These are phyloP conservation scores for Arthrobotrys conoides DNA, from an alignment of 2,329 filamentous ascomycete species.

Conservation along the genomic window DNA sequence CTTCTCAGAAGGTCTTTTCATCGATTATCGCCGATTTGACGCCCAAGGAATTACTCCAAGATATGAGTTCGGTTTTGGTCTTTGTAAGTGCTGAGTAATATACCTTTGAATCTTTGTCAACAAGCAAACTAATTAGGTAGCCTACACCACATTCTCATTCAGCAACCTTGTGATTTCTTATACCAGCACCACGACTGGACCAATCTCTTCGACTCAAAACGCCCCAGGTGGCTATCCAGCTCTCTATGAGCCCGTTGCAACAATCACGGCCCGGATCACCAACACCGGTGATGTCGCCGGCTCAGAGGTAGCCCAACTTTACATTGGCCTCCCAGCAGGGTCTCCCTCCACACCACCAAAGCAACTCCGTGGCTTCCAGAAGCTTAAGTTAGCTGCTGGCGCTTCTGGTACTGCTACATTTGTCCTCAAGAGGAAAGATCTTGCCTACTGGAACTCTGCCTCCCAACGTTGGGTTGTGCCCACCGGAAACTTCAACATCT, in stretches of 20 bases:
- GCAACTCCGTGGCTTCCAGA: slow-evolving; percentile 76
- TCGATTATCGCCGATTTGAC: slow-evolving; percentile 77
- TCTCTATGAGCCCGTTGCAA: slow-evolving; percentile 72
- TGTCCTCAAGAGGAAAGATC: slow-evolving; percentile 73
- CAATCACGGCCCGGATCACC: slow-evolving; percentile 71
- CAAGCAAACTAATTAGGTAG: slow-evolving; percentile 65
- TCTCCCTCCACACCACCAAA: slow-evolving; percentile 67
- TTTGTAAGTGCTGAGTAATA: slow-evolving; percentile 65
- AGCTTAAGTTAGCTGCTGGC: slow-evolving; percentile 71
- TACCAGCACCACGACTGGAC: slow-evolving; percentile 55
- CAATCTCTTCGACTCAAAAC: slow-evolving; percentile 44
- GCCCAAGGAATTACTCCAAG: slow-evolving; percentile 72
- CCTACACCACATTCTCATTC: slow-evolving; percentile 73
- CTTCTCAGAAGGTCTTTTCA: slow-evolving; percentile 75
- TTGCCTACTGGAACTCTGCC: slow-evolving; percentile 76
- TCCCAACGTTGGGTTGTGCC: slow-evolving; percentile 75
- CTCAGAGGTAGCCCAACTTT: slow-evolving; percentile 74
- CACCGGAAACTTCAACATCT: slow-evolving; percentile 65
- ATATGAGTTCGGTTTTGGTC: slow-evolving; percentile 76
- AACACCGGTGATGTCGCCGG: slow-evolving; percentile 75
- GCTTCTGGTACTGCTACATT: slow-evolving; percentile 71
- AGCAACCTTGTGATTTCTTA: slow-evolving; percentile 67
- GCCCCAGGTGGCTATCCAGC: slow-evolving; percentile 75
- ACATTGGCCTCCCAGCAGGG: slow-evolving; percentile 74
- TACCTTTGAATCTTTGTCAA: too few species aligned